Evolutionary conservation across 169 alveolate genomes (phyloP).

Genomic region (Sarcocystis neurona): DNA sequence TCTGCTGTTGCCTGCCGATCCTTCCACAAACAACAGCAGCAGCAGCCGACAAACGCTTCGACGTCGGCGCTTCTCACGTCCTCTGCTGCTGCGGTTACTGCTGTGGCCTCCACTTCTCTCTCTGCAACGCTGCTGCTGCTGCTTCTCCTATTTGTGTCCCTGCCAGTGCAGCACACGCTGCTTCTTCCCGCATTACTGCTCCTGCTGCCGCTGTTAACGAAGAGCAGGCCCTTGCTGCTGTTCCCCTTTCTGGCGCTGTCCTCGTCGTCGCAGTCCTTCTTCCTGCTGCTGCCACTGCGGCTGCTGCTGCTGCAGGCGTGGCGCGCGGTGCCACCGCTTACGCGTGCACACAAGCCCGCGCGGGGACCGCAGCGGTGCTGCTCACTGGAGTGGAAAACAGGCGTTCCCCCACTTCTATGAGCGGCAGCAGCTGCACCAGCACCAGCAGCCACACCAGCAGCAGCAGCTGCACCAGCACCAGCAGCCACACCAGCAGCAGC

Average conservation of each 20-base stretch:
- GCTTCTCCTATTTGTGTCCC: background rate
- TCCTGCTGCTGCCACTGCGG: background rate
- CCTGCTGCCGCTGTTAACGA: too few species aligned
- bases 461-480: background rate
- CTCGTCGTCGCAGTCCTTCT: too few species aligned
- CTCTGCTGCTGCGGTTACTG: background rate
- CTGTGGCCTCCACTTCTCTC: background rate
- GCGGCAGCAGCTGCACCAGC: background rate
- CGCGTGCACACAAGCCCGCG: background rate
- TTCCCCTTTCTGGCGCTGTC: too few species aligned
- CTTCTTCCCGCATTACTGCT: background rate
- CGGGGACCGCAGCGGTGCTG: background rate
- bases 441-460: background rate
- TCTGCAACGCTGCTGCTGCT: background rate
- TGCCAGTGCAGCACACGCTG: background rate
- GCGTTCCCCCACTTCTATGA: too few species aligned
- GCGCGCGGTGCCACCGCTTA: background rate
- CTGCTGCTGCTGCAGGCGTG: background rate
- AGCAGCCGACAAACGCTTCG: too few species aligned
- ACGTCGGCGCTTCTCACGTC: too few species aligned
- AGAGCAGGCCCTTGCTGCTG: too few species aligned
- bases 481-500: background rate
- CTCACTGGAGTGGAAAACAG: background rate
- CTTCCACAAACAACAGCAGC: background rate
- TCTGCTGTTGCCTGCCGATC: conserved; percentile 13